phyloP scores from a whole-genome alignment of 2,329 filamentous ascomycete species.

The Pseudopithomyces chartarum region DNA sequence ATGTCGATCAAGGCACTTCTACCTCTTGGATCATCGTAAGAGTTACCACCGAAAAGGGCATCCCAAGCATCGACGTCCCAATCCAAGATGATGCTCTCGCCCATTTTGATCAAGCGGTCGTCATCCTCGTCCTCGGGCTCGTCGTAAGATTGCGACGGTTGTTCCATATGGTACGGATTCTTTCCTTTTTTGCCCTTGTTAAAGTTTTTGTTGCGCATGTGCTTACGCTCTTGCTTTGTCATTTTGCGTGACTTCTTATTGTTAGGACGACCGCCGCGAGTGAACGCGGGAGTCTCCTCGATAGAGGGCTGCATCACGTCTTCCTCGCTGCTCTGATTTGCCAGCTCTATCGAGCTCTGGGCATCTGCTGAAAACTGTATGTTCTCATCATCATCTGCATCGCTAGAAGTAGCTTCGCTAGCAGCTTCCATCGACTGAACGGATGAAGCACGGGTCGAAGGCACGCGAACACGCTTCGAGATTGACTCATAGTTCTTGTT shows the following conservation, averaged over 20 bases:
- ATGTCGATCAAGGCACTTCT: conserved; percentile 62
- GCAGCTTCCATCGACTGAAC: conserved; percentile 34
- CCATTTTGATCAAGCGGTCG: conserved; percentile 73
- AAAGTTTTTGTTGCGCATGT: conserved; percentile 40
- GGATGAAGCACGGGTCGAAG: conserved; percentile 40
- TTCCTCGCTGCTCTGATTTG: conserved; percentile 43
- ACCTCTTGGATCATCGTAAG: conserved; percentile 61
- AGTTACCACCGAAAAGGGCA: conserved; percentile 63
- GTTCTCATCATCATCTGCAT: conserved; percentile 43
- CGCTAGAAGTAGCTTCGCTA: conserved; percentile 36
- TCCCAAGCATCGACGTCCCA: conserved; percentile 77
- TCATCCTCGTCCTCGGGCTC: conserved; percentile 50
- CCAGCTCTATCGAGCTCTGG: conserved; percentile 33
- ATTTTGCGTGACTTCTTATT: conserved; percentile 38
- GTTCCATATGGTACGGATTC: conserved; percentile 26
- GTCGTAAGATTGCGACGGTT: conserved; percentile 32
- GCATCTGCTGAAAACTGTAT: conserved; percentile 33
- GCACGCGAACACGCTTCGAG: conserved; percentile 50
- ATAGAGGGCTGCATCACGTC: conserved; percentile 34
- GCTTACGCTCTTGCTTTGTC: conserved; percentile 35
- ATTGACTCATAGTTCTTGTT: conserved; percentile 63
- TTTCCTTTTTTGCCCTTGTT: conserved; percentile 41
- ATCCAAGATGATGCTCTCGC: conserved; percentile 85
- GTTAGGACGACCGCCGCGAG: conserved; percentile 37
- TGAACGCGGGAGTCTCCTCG: conserved; percentile 25